Percentiles rank a stretch among this genome's conserved stretches.
Evolutionary conservation across 2,329 filamentous ascomycete species (phyloP).

Genomic region (Polychaeton citri): DNA sequence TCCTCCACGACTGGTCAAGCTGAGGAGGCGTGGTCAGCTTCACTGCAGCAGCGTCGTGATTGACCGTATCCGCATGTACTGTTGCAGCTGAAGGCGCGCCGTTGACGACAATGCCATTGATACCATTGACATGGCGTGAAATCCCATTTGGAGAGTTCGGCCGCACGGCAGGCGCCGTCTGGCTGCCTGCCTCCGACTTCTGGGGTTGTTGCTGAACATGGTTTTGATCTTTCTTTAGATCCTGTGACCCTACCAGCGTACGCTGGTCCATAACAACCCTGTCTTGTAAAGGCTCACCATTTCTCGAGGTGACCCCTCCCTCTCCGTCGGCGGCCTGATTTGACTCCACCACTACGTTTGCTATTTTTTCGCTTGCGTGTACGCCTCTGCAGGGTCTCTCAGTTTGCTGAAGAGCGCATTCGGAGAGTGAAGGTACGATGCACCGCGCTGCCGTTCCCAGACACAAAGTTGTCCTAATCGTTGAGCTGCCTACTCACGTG

Average conservation of each 20-base stretch:
- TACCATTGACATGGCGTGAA: not conserved
- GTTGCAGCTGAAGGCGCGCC: constrained; percentile 1
- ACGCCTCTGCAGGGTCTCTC: no score
- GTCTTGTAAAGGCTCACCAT: constrained; percentile 30
- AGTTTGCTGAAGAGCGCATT: no score
- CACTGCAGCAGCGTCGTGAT: not conserved
- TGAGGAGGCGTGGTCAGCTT: constrained; percentile 29
- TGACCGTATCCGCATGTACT: constrained; percentile 4
- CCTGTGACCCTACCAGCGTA: constrained; percentile 23
- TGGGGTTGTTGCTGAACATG: constrained; percentile 12
- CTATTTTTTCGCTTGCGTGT: no score
- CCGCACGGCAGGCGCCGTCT: constrained; percentile 8
- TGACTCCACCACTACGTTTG: not conserved
- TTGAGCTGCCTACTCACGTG: no score
- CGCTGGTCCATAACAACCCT: constrained; percentile 35
- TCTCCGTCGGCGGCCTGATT: not conserved
- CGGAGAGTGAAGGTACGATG: no score
- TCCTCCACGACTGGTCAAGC: constrained; percentile 43
- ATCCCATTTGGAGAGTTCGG: constrained; percentile 8
- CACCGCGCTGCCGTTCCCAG: no score
- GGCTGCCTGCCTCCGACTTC: not conserved
- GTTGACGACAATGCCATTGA: constrained; percentile 5
- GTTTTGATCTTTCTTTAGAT: constrained; percentile 19
- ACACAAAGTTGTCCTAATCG: no score
- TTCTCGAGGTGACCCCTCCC: constrained; percentile 1